Base-by-base conservation (phyloP, 345 rosid species). In the Clarkia xantiana region DNA sequence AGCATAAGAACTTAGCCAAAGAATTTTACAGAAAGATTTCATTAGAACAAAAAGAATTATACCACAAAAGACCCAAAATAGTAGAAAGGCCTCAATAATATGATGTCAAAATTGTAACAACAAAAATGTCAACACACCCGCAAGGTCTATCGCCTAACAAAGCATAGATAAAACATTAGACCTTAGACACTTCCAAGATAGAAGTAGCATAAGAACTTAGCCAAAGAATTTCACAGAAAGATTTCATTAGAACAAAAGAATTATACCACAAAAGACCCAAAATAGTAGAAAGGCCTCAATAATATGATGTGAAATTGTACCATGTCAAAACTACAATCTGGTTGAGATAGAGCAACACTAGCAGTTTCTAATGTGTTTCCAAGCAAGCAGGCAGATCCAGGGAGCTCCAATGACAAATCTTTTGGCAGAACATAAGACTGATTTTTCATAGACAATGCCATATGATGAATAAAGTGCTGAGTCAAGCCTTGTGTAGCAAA, bases 361-460 rank as follows among this genome's bases (percentile, higher is more conserved):
- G 96, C 88, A 54, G 79, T 76, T 70, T 93, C 99, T 68, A 93
- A 65, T 11, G 72, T 65, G 60, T 87, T 87, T 59, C 88, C 99
- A 61, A 93, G 94, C 51, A 93, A 84, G 61, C 96, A 84, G 49
- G 96, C 96, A 69, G 76, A 71, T 48, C 84, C 69, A 49, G 99
- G 94, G 65, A 71, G 76, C 55, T 75, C 79, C 41, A 51, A 53
- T 34, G 80, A 74, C 49, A 75, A 57, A 68, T 84, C 94, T 43
- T 53, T 42, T 6, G 95, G 94, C 52, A 84, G 74, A 38, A 84
- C 65, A 74, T 69, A 65, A 45, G 76, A 52, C 57, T 67, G 72
- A 62, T 75, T 71, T 70, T 74, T 77, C 61, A 82, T 69, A 47
- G 76, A 78, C 11, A 66, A 66, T 49, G 89, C 80, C 82, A 82